Percentiles rank a stretch among this genome's conserved stretches.
These are phyloP conservation scores for Cryphonectria japonica DNA, from an alignment of 2,329 filamentous ascomycete genomes.

Conservation along the genomic window DNA sequence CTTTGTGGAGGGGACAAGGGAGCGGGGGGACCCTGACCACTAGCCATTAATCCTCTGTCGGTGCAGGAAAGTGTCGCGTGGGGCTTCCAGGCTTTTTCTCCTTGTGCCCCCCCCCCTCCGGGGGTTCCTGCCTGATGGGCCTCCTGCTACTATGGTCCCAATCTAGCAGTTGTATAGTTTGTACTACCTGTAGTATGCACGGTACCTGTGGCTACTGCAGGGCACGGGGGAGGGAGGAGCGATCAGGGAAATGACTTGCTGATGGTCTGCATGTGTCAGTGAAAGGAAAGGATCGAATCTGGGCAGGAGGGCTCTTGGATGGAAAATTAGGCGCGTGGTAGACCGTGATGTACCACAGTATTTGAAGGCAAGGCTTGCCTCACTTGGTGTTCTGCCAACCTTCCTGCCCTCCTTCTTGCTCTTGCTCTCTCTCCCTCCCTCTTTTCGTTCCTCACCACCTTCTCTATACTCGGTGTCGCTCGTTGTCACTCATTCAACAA, in stretches of 20 bases:
- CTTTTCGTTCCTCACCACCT: not conserved
- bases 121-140: not conserved
- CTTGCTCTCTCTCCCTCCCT: not conserved
- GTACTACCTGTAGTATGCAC: not conserved
- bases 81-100: not conserved
- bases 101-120: no score
- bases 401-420: not conserved
- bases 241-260: not conserved
- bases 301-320: not conserved
- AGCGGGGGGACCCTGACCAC: not conserved
- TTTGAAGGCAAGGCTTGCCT: slow-evolving; percentile 22
- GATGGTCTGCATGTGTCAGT: not conserved
- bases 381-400: not conserved
- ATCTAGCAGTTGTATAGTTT: not conserved
- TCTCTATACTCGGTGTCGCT: slow-evolving; percentile 14
- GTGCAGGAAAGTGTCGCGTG: not conserved
- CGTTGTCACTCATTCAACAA: slow-evolving; percentile 24
- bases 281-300: not conserved
- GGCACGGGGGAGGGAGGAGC: not conserved
- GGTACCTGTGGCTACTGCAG: not conserved
- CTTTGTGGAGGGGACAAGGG: not conserved
- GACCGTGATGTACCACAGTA: slow-evolving; percentile 17
- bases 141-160: not conserved
- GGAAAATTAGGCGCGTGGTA: not conserved
- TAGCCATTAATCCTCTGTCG: not conserved